Evolutionary conservation across 208 protist species (phyloP).

Genomic region (Trypanosomatidae sp.): DNA sequence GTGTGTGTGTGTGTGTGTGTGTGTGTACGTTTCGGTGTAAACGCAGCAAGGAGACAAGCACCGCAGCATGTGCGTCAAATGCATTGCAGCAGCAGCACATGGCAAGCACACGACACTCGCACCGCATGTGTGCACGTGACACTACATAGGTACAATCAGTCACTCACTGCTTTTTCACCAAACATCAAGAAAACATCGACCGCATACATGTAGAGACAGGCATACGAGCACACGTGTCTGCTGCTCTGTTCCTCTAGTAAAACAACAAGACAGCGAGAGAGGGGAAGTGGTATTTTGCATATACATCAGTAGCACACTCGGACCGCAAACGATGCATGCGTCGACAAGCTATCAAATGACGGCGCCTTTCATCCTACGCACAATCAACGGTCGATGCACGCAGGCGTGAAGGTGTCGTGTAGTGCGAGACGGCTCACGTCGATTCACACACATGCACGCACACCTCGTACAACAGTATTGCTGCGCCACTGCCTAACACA

Average conservation of each 20-base stretch:
- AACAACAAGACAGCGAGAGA: not conserved
- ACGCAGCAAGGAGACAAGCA: not conserved
- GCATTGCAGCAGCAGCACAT: not conserved
- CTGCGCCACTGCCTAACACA: not conserved
- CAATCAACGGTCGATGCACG: no score
- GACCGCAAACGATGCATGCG: constrained; percentile 1
- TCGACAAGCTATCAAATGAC: no score
- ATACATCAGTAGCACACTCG: not conserved
- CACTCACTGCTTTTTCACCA: not conserved
- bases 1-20: constrained; percentile 88
- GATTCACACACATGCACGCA: no score
- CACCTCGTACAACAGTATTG: no score
- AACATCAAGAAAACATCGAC: not conserved
- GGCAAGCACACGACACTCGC: not conserved
- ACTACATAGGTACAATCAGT: not conserved
- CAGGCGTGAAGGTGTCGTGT: no score
- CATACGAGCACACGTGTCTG: not conserved
- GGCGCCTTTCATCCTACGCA: no score
- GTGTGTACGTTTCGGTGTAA: constrained; percentile 85
- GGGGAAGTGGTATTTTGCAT: no score
- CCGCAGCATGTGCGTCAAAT: not conserved
- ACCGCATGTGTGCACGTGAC: not conserved
- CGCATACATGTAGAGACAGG: not conserved
- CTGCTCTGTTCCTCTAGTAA: not conserved
- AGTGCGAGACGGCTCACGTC: no score